Conservation (phyloP, 2,329 filamentous ascomycete genomes). For the Neonectria faginata region DNA sequence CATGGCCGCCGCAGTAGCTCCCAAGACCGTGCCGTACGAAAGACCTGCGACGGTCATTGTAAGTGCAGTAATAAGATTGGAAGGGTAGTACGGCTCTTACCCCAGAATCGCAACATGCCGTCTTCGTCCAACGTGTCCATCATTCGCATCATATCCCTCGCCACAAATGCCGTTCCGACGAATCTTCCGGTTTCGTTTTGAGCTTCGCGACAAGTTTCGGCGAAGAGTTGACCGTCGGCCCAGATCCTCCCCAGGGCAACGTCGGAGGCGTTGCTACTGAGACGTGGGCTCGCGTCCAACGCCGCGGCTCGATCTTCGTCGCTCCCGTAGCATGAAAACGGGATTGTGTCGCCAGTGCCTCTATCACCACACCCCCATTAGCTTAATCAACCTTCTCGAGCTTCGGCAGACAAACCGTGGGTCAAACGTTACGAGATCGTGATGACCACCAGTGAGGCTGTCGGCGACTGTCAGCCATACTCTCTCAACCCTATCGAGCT, state of each 20-base stretch:
- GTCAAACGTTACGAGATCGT: constrained; percentile 45
- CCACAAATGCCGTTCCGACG: constrained; percentile 58
- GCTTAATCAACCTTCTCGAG: background rate
- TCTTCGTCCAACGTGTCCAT: constrained; percentile 57
- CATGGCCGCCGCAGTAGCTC: constrained; percentile 54
- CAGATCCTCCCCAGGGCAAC: constrained; percentile 38
- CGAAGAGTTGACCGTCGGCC: constrained; percentile 37
- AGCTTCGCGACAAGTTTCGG: constrained; percentile 34
- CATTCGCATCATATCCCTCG: constrained; percentile 58
- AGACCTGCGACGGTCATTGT: constrained; percentile 28
- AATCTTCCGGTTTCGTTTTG: constrained; percentile 48
- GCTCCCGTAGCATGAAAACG: constrained; percentile 42
- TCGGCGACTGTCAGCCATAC: background rate
- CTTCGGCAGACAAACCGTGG: constrained; percentile 37
- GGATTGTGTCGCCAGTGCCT: constrained; percentile 44
- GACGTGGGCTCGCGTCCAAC: background rate
- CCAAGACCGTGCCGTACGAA: constrained; percentile 55
- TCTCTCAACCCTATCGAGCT: background rate
- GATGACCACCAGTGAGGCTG: constrained; percentile 37
- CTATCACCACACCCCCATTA: constrained; percentile 18
- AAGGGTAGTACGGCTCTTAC: constrained; percentile 31
- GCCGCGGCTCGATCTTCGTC: constrained; percentile 1
- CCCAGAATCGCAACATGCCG: constrained; percentile 55
- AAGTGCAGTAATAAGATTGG: no score
- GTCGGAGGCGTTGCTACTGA: constrained; percentile 36